Base-by-base conservation (phyloP, 1,139 yeast genomes). In the Suhomyces choctaworum region DNA sequence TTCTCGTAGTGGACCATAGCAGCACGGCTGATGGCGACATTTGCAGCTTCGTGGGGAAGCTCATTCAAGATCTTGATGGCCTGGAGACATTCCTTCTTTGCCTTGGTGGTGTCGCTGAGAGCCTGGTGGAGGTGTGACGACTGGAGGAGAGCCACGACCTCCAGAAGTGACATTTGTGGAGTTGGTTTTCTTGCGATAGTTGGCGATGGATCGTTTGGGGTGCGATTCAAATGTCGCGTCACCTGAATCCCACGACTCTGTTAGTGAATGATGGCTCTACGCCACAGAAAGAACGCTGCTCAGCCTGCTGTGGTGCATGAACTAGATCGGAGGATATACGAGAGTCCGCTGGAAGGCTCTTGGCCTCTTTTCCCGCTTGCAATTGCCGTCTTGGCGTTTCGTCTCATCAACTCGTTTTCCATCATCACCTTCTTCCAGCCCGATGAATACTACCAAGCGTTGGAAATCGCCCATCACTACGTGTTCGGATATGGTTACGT, bases 371-470 rank as follows among this genome's bases (percentile, higher is more conserved):
- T 21, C 3, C 10, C 16, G 7, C 26, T 33, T 14, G 9, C 17
- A 5, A n/a, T 24, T 4, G 25, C 14, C 27, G 36, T 46, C 58
- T 19, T 37, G 13, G 36, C 31, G 5, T 11, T 59, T 23, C 62
- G 97, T 26, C 44, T 83, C 4, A 23, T 78, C 49, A 89, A 89
- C 58, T 75, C 95, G 0, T 56, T 86, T 16, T 57, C 79, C 1
- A 73, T 78, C 5, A 58, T 58, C 39, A 88, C 97, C 0, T 94
- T 80, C 54, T 92, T 92, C 62, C 99, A 94, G 58, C 94, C 98
- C 0, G 99, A 94, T 58, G 99, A 94, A 58, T 94, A 73, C 62
- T 94, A 83, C 78, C 98, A 94, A 60, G 71, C 92, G 0, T 64
- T 94, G 29, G 98, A 94, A 53, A 96, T 97, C 0, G 98, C 98